phyloP scores from a whole-genome alignment of 2,329 filamentous ascomycete genomes.

The Colletotrichum tabaci region DNA sequence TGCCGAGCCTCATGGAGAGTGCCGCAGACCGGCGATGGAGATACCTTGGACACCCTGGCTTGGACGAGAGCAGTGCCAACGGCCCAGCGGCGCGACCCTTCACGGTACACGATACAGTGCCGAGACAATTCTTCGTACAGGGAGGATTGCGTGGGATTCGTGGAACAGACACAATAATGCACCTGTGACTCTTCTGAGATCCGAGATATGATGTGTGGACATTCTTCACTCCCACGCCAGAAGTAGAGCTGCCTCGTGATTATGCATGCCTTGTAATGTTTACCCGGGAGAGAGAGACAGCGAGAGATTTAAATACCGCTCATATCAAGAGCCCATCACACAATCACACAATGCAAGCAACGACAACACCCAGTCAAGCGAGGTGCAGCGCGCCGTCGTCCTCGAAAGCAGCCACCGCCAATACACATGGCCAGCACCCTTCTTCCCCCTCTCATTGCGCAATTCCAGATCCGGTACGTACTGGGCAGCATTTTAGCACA shows the following conservation, averaged over 20 bases:
- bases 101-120: conserved; percentile 16
- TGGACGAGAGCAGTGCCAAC: conserved; percentile 18
- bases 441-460: conserved; percentile 38
- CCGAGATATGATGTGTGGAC: conserved; percentile 9
- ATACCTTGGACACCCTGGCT: conserved; percentile 16
- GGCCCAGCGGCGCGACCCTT: conserved; percentile 9
- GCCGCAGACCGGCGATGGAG: conserved; percentile 7
- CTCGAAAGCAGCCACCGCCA: conserved; percentile 20
- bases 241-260: conserved; percentile 23
- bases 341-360: conserved; percentile 11
- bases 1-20: conserved; percentile 28
- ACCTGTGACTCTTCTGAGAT: conserved; percentile 21
- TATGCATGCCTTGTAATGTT: conserved; percentile 15
- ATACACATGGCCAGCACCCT: neutral
- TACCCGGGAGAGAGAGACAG: neutral
- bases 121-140: conserved; percentile 7
- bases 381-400: conserved; percentile 24
- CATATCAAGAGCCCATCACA: neutral
- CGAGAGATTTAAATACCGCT: conserved; percentile 30
- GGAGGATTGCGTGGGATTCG: conserved; percentile 2
- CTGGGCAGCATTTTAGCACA: conserved; percentile 26
- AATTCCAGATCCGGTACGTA: conserved; percentile 38
- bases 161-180: conserved; percentile 20
- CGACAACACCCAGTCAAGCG: neutral
- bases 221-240: conserved; percentile 16